phyloP scores from a whole-genome alignment of 192 early-diverging fungal genomes.

The Coemansia umbellata region DNA sequence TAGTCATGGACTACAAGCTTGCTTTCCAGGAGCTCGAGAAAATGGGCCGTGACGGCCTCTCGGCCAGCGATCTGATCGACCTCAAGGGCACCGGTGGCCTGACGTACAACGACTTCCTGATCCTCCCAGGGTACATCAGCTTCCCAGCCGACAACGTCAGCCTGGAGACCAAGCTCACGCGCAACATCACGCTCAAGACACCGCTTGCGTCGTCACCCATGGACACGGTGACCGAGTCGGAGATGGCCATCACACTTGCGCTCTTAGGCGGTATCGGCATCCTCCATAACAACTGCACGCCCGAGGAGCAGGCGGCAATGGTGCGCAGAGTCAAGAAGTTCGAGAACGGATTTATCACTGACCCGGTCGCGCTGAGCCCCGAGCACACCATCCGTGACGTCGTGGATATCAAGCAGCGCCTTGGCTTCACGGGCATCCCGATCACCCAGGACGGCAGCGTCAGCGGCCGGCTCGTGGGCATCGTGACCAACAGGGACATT shows the following conservation, averaged over 20 bases:
- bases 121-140: conserved; percentile 94
- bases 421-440: conserved; percentile 95
- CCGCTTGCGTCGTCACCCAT: conserved; percentile 95
- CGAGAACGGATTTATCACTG: conserved; percentile 98
- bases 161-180: conserved; percentile 84
- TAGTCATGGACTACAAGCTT: conserved; percentile 32
- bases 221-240: conserved; percentile 97
- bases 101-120: conserved; percentile 98
- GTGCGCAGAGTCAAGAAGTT: conserved; percentile 96
- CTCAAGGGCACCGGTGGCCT: conserved; percentile 76
- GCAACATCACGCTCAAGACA: conserved; percentile 85
- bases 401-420: conserved; percentile 75
- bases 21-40: conserved; percentile 47
- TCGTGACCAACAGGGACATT: conserved; percentile 95
- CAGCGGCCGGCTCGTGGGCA: conserved; percentile 86
- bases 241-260: conserved; percentile 99
- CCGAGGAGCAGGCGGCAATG: conserved; percentile 96
- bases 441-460: conserved; percentile 89
- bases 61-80: conserved; percentile 81
- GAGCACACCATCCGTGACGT: conserved; percentile 82
- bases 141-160: conserved; percentile 78
- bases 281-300: conserved; percentile 96
- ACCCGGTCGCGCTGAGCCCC: conserved; percentile 84
- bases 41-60: conserved; percentile 71
- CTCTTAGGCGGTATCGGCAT: conserved; percentile 93